Evolutionary conservation across 768 basidiomycete species (phyloP), one percentile per base, ranked within the genome.

Genomic region (Boletellus ananiceps): DNA sequence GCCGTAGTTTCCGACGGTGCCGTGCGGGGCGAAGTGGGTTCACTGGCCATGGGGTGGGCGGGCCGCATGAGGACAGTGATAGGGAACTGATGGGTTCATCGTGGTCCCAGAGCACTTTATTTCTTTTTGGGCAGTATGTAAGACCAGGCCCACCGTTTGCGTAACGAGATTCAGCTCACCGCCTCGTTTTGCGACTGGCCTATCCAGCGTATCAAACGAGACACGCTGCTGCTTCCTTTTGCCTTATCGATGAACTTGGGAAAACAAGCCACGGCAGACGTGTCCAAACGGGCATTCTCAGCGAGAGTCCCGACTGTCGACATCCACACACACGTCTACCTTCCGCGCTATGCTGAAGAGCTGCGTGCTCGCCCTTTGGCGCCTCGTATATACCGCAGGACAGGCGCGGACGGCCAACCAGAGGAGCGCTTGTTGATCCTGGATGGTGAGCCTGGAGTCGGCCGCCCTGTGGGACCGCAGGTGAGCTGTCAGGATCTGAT

Each of bases 311-410:
- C 81, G 2, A 69, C 88, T 38, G 80, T 93, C 39, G 91, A 93
- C 70, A 73, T 93, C 29, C 91, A 93, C 72, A 88, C 88, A 4
- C 91, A 93, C 55, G 79, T 92, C 36, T 93, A 90, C 61, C 77
- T 90, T 16, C 87, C 89, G 2, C 77, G 86, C 31, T 93, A 93
- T 65, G 80, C 83, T 16, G 71, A 82, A 0, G 69, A 90, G 43
- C 72, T 93, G 40, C 78, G 87, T 36, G 72, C 79, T 31, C 79
- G 91, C 36, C 66, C 77, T 3, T 64, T 71, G 14, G 84, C 81
- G 2, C 88, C 90, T 19, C 77, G 82, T 35, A 89, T 91, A 55
- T 74, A 86, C 50, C 69, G 71, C 32, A 69, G 75, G 13, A 65
- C 65, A 2, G 67, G 46, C 4, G 47, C 72, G 15, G 71, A 80